These are phyloP conservation scores for Byssothecium circinans DNA, from an alignment of 2,329 filamentous ascomycete species.

Conservation along the genomic window DNA sequence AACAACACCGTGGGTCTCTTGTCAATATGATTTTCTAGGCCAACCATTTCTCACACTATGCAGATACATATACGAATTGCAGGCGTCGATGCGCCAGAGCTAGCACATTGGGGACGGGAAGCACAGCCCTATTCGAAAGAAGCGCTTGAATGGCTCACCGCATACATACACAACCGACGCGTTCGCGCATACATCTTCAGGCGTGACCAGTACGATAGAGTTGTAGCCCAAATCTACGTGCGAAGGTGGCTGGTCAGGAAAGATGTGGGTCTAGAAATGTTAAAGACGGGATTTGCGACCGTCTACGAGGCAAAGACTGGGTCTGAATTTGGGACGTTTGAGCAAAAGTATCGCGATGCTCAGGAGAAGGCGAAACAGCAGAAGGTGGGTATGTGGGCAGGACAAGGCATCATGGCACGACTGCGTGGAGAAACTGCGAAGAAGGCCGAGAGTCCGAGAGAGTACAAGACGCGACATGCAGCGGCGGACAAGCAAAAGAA, in stretches of 20 bases:
- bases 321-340: slow-evolving; percentile 75
- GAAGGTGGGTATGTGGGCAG: slow-evolving; percentile 67
- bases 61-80: slow-evolving; percentile 88
- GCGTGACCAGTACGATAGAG: slow-evolving; percentile 87
- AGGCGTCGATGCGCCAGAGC: slow-evolving; percentile 89
- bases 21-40: slow-evolving; percentile 5
- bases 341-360: slow-evolving; percentile 66
- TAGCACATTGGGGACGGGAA: slow-evolving; percentile 86
- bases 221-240: slow-evolving; percentile 83
- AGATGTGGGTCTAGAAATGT: slow-evolving; percentile 89
- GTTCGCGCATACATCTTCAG: slow-evolving; percentile 83
- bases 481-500: slow-evolving; percentile 46
- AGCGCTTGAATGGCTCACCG: slow-evolving; percentile 77
- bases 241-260: slow-evolving; percentile 67
- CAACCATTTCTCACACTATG: slow-evolving; percentile 6
- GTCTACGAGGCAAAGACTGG: slow-evolving; percentile 92
- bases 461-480: slow-evolving; percentile 72
- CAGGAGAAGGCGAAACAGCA: slow-evolving; percentile 56
- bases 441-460: slow-evolving; percentile 76
- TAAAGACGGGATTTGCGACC: slow-evolving; percentile 80
- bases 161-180: slow-evolving; percentile 69
- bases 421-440: slow-evolving; percentile 54
- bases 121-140: slow-evolving; percentile 83
- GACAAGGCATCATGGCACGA: slow-evolving; percentile 43
- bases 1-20: slow-evolving; percentile 70